Evolutionary conservation across 2,329 filamentous ascomycete species (phyloP), one percentile per base, ranked within the genome.

Genomic region (Ramularia endophylla): DNA sequence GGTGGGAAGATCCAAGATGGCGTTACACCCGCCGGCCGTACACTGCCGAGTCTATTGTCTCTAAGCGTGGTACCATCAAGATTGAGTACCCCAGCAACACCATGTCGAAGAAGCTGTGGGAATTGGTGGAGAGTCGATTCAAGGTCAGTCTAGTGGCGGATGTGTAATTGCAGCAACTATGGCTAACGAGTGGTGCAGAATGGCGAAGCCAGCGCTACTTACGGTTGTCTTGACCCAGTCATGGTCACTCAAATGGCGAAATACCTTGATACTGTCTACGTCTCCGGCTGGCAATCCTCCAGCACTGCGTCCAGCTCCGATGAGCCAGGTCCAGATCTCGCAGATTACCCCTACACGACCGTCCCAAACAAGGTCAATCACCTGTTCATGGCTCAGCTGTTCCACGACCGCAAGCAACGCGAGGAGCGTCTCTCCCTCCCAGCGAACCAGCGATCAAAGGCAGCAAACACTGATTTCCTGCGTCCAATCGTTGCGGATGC

Each of bases 241-340:
- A 95, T 95, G 86, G 78, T 98, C 64, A 97, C 92, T 19, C 92
- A 98, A 68, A 98, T 98, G 92, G 90, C 90, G 58, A 95, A 97
- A 70, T 97, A 94, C 67, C 77, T 98, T 48, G 92, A 98, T 63
- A 98, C 92, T 25, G 87, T 98, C 64, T 98, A 98, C 66, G 92
- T 98, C 48, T 97, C 92, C 40, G 92, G 92, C 51, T 98, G 92
- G 92, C 92, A 98, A 70, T 95, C 87, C 52, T 97, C 90, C 2
- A 95, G 89, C 17, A 98, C 92, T 6, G 92, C 92, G 36, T 95
- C 90, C 2, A 79, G 88, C 2, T 90, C 89, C 5, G 88, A 98
- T 58, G 92, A 98, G 72, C 92, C 92, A 18, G 92, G 90, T 28
- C 92, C 92, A 36, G 92, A 98, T 81, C 78, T 98, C 67, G 92